Base-by-base conservation (phyloP, 352 stramenopile genomes). In the Pythium chondricola region DNA sequence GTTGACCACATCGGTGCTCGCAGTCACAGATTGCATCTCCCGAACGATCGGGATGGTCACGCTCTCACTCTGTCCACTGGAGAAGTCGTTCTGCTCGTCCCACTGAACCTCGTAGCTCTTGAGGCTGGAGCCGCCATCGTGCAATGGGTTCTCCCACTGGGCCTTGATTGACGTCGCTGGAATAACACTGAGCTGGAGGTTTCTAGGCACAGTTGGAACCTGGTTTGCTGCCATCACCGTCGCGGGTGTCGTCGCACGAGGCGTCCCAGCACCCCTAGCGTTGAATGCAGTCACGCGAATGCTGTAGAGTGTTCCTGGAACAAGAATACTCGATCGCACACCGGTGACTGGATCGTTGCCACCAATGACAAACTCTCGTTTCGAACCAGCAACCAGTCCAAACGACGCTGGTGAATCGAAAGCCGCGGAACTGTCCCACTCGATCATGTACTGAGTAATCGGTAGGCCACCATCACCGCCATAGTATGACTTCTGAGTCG, bases 371-470 rank as follows among this genome's bases (percentile, higher is more conserved):
- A 91, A 97, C 8, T 65, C 76, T 3, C 60, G 71, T 14, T 56
- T 64, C 0, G 58, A 53, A 0, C 70, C 75, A 39, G 56, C 57
- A 2, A 92, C 76, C 16, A 93, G 46, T 0, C 64, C 79, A 43
- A 74, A 93, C 8, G 71, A 64, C 39, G 88, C 73, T 2, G 93
- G 91, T 1, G 88, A 95, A 43, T 95, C 85, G 63, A 98, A 98
- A 10, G 83, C 67, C 13, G 56, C 50, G 31, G 82, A 91, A 27
- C 48, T 81, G 58, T 97, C 91, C 95, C 95, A 98, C 54, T 99
- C 94, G 17, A 99, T 70, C 63, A 98, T 85, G 67, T 98, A 99
- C 43, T 97, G 80, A 21, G 91, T 94, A 35, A 98, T 96, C 6
- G 84, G 63, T 17, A 91, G 72, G 6, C 95, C 96, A 6, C 93